Conservation (phyloP, 192 early-diverging fungal species). For the Coemansia furcata region DNA sequence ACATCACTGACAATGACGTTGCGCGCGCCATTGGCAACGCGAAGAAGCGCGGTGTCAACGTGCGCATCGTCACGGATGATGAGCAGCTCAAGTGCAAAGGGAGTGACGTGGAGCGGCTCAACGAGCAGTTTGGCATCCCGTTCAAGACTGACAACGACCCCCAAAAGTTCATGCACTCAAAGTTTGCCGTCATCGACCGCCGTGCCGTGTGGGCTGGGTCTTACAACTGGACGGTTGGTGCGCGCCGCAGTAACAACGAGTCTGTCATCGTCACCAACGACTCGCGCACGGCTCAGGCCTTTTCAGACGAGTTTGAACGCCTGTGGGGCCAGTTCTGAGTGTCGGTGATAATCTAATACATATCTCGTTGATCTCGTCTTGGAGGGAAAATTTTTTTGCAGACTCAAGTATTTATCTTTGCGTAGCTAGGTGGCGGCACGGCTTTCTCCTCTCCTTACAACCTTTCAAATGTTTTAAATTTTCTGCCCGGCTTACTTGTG, state of each 20-base stretch:
- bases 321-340: constrained; percentile 60
- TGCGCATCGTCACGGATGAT: constrained; percentile 74
- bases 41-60: constrained; percentile 52
- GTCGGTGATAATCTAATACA: neutral
- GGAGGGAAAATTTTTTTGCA: constrained; percentile 8
- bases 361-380: neutral
- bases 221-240: constrained; percentile 52
- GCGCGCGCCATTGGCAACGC: constrained; percentile 64
- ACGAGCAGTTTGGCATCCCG: constrained; percentile 50
- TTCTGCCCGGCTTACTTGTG: constrained; percentile 9
- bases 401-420: neutral
- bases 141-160: constrained; percentile 53
- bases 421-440: neutral
- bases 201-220: constrained; percentile 61
- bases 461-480: constrained; percentile 7
- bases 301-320: constrained; percentile 59
- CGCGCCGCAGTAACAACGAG: constrained; percentile 68
- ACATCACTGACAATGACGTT: constrained; percentile 71
- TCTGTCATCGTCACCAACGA: constrained; percentile 67
- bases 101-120: constrained; percentile 56
- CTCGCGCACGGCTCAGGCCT: constrained; percentile 56
- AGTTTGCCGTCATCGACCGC: constrained; percentile 66
- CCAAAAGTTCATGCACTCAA: constrained; percentile 64
- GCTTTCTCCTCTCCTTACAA: neutral
- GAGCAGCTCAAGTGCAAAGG: constrained; percentile 59